Evolutionary conservation across 2,329 filamentous ascomycete species (phyloP), one percentile per base, ranked within the genome.

Genomic region (Aureobasidium pullulans): DNA sequence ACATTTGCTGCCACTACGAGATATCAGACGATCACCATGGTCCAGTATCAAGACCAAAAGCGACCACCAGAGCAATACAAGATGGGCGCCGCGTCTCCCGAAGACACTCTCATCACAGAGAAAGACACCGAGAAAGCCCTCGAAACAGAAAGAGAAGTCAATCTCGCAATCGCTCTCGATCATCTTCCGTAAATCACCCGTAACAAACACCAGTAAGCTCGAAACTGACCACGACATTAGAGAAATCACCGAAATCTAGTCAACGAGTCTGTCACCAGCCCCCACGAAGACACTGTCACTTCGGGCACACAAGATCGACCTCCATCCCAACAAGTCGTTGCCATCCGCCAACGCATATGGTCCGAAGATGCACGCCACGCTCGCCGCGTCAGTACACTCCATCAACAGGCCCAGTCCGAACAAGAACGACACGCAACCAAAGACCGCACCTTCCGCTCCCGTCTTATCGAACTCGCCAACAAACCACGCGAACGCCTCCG

Each of bases 1-100:
- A 57, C 23, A 57, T 47, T 6, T 57, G 53, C 53, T 57, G 53
- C 43, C 53, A 57, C 19, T 57, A 32, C 10, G 53, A 57, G n/a
- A 39, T 57, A 8, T 39, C 53, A 1, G 32, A 57, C 15, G 43
- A 57, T 3, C 40, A 57, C 7, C 19, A 43, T 13, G 32, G 19
- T 8, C 15, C 43, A 1, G 40, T 43, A 19, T 13, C 53, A 16
- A 57, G 34, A 43, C 40, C 42, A 3, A 37, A 34, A 37, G 19
- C 34, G 6, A 32, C 32, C 3, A 34, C 29, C 11, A 47, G 15
- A 31, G 31, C 40, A 39, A 32, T 11, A 19, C 28, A 43, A 19
- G 32, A 47, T 15, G 53, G 6, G 16, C 53, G 42, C n/a, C 53
- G 42, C 7, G 39, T 28, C 31, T 57, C 42, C 2, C 53, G 34